Evolutionary conservation across 495 filamentous ascomycete genomes (phyloP), one percentile per base, ranked within the genome.

Genomic region (Platismatia glauca): DNA sequence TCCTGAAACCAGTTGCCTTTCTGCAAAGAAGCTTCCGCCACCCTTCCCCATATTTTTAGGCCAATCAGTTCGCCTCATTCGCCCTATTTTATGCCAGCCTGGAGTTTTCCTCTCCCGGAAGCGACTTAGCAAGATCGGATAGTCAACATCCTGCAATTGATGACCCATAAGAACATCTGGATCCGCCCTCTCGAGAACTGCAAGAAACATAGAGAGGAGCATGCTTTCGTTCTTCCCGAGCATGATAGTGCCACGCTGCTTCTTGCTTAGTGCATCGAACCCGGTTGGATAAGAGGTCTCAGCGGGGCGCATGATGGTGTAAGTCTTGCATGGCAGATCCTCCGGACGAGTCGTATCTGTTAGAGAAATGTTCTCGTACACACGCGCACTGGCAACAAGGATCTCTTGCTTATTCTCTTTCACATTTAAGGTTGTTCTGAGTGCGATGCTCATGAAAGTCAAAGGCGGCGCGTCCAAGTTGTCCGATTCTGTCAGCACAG

Each of bases 371-470:
- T 96, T 89, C 64, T 95, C 88, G 66, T 98, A 98, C 27, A 97
- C 84, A 68, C 95, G 83, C 46, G 91, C 89, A 76, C 89, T 96
- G 41, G 90, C 88, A 56, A 92, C 79, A 22, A 98, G 76, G 58
- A 98, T 94, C 73, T 98, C 94, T 67, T 96, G 91, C 75, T 93
- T 97, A 74, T 97, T 98, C 62, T 90, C 90, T 70, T 93, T 96
- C 44, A 84, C 81, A 69, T 97, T 97, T 71, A 96, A 85, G 33
- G 83, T 81, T 3, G 92, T 97, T 55, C 94, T 84, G 74, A 98
- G 79, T 9, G 91, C 86, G 66, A 98, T 76, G 76, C 90, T 96
- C 90, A 97, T 96, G 13, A 98, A 75, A 0, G 93, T 97, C 64
- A 98, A 76, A 38, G 91, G 90, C 20, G 94, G 94, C 1, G 86